These are phyloP conservation scores for Basidiobolus heterosporus DNA, from an alignment of 371 early-diverging fungal genomes.

Conservation along the genomic window DNA sequence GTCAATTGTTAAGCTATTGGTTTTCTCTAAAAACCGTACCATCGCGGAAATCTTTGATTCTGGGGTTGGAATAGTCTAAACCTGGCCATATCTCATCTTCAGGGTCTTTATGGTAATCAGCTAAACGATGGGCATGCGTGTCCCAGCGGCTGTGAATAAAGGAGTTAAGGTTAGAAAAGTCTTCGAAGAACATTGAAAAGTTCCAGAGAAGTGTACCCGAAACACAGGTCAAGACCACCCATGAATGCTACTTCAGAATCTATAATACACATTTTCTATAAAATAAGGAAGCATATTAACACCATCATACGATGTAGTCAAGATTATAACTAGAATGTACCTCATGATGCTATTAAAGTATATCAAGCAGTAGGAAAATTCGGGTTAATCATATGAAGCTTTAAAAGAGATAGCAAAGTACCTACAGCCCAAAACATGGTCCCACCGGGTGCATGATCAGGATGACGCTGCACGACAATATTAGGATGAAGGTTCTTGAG, in stretches of 20 bases:
- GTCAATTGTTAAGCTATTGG: too few species aligned
- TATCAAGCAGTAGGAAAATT: neutral
- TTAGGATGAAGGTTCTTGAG: constrained; percentile 62
- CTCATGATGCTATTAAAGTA: constrained; percentile 22
- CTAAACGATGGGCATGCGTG: constrained; percentile 55
- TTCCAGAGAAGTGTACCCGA: constrained; percentile 26
- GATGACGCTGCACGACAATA: constrained; percentile 74
- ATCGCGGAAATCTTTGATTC: constrained; percentile 71
- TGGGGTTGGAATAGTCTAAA: constrained; percentile 85
- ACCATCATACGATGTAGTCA: too few species aligned
- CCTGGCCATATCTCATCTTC: constrained; percentile 51
- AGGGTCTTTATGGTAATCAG: constrained; percentile 33
- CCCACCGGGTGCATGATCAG: constrained; percentile 54
- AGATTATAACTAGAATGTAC: too few species aligned
- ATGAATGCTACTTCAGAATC: constrained; percentile 73
- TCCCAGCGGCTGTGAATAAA: constrained; percentile 53
- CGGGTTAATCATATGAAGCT: too few species aligned
- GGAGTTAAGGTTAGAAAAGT: too few species aligned
- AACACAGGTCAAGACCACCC: constrained; percentile 85
- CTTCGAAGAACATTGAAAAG: too few species aligned
- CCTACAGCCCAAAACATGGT: constrained; percentile 63
- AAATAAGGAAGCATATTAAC: too few species aligned
- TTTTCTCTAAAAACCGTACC: too few species aligned
- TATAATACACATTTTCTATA: constrained; percentile 68
- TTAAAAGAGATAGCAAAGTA: neutral